A percentile compares a stretch with the other conserved stretches of the same genome.
Evolutionary conservation across 2,329 filamentous ascomycete species (phyloP).

Genomic region (Chaetomiaceae sp.): DNA sequence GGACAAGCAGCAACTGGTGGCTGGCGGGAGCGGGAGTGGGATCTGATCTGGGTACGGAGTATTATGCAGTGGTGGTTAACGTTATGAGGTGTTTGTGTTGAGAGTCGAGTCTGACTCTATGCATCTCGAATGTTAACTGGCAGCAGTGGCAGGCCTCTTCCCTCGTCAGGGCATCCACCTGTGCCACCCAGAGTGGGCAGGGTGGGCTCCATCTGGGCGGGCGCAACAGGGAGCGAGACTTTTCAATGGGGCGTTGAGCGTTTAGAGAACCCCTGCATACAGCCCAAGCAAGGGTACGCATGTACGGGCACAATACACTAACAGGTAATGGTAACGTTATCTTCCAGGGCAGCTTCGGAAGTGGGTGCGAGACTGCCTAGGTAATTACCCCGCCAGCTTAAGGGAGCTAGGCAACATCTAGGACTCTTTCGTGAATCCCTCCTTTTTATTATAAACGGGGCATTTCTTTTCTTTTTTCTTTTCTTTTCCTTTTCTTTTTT

Average conservation of each 20-base stretch:
- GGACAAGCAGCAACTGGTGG: background rate
- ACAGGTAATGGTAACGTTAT: too few species aligned
- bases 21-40: background rate
- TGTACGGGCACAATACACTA: too few species aligned
- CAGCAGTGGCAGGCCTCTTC: background rate
- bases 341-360: too few species aligned
- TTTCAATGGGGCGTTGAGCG: background rate
- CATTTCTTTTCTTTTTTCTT: too few species aligned
- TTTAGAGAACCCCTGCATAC: background rate
- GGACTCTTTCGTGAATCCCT: too few species aligned
- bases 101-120: conserved; percentile 10
- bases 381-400: too few species aligned
- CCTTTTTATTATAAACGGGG: too few species aligned
- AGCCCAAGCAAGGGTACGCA: background rate
- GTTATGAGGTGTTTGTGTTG: conserved; percentile 18
- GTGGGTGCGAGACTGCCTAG: too few species aligned
- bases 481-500: too few species aligned
- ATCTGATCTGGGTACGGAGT: background rate
- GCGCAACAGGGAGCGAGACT: too few species aligned
- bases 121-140: too few species aligned
- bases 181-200: conserved; percentile 1
- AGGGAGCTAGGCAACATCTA: too few species aligned
- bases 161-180: background rate
- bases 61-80: background rate
- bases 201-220: conserved; percentile 5